Base-by-base conservation (phyloP, 495 filamentous ascomycete genomes). In the Elasticomyces elasticus region DNA sequence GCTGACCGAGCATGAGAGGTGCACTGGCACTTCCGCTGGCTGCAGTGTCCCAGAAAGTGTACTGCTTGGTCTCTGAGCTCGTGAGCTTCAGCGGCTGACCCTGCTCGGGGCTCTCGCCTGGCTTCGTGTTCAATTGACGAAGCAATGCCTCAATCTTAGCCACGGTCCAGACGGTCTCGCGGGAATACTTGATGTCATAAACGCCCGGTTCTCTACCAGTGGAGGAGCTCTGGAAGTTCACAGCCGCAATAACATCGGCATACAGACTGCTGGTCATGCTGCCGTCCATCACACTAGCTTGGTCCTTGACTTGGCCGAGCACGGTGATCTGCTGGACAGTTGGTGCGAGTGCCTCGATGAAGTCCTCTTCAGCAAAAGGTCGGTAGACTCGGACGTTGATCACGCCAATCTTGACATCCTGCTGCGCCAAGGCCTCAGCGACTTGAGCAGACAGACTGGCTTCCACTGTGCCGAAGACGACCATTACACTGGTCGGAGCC, bases 21-120 rank as follows among this genome's bases (percentile, higher is more conserved):
- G 88, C 82, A 46, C 75, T 73, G 38, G 72, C 74, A 30, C 83
- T 79, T 1, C 69, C 67, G 23, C 88, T 91, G 64, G 79, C 79
- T 58, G 94, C 92, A 17, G 85, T 68, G 66, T 96, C 87, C 92
- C 90, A 98, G 76, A 98, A 95, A 20, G 81, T 79, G 73, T 89
- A 98, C 63, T 97, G 86, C 64, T 86, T 75, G 25, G 84, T 79
- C 23, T 71, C 61, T 25, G 43, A 61, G 55, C 70, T 61, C 11
- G 70, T 59, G 20, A 72, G 66, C 38, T 69, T 53, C 15, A 69
- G 45, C 30, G 63, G 52, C 74, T 74, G 44, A 74, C 68, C 37
- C 80, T 73, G 38, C 77, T 79, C 58, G n/a, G 58, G 43, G 4
- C 64, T 75, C 28, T 82, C 75, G 28, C 73, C 71, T 19, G 79